Conservation (phyloP, 306 rosid species). For the Malus sylvestris region DNA sequence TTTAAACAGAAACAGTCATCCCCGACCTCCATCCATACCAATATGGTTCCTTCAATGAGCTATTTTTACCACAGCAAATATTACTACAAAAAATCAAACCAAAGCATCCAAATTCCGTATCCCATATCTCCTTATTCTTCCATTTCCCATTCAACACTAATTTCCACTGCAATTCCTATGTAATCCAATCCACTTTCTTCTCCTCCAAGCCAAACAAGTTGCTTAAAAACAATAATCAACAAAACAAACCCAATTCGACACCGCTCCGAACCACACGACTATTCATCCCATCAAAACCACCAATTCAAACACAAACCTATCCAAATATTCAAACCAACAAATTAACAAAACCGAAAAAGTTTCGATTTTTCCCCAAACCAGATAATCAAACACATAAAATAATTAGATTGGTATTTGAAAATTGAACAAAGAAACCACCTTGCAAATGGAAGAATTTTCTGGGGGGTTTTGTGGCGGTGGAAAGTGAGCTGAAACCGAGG, state of each 20-base stretch:
- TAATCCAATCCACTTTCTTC: not conserved
- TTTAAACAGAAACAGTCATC: not conserved
- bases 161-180: not conserved
- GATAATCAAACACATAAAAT: not conserved
- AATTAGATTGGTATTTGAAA: not conserved
- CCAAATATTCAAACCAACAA: not conserved
- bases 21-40: not conserved
- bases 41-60: not conserved
- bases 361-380: not conserved
- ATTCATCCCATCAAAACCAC: not conserved
- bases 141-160: not conserved
- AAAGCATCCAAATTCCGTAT: not conserved
- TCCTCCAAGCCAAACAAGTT: not conserved
- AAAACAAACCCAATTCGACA: not conserved
- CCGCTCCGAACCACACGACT: not conserved
- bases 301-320: not conserved
- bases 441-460: slow-evolving; percentile 48
- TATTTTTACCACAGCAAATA: not conserved
- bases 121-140: not conserved
- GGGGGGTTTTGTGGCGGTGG: slow-evolving; percentile 27
- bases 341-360: not conserved
- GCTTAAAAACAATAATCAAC: not conserved
- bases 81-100: not conserved
- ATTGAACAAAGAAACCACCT: slow-evolving; percentile 34
- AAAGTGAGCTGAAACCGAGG: slow-evolving; percentile 34